Base-by-base conservation (phyloP, 2,329 filamentous ascomycete species). In the Boeremia lycopersici region DNA sequence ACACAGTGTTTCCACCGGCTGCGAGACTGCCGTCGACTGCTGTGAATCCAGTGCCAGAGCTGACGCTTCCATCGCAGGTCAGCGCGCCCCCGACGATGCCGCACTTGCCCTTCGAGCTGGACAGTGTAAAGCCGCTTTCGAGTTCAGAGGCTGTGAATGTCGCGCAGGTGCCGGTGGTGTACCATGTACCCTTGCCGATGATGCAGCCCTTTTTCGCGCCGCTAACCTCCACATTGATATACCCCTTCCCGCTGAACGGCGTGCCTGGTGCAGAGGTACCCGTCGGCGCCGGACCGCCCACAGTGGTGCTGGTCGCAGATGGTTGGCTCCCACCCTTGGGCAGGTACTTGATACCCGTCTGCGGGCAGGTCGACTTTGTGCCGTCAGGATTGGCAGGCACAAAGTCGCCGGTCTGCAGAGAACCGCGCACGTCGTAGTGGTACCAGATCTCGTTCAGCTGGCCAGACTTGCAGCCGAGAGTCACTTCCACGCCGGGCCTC, bases 101-200 rank as follows among this genome's bases (percentile, higher is more conserved):
- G 61, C 87, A 90, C 29, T 71, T 71, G 23, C 72, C 72, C 60
- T 73, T 74, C 8, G 67, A 70, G 13, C 61, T 67, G 4, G 56
- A 56, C 15, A 81, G 40, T 10, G 65, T 71, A 49, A 74, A 74
- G 11, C 69, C 68, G 15, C 49, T 53, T 13, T 61, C 66, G 9
- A 59, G 54, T 1, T 78, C 55, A 4, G 81, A 74, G 4, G 85
- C 84, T 0, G 81, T 84, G 69, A 85, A 88, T 0, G 83, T 88
- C 0, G 88, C 88, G 66, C 87, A 90, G 0, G 86, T 88, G 2
- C 87, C 87, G 1, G 79, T 81, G 0, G 81, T 80, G 67, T 88
- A 90, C 88, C 88, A 91, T 0, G 82, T 84, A 0, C 88, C 88
- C 9, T 75, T 78, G 50, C 82, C 82, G 67, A 90, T 90, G 53